phyloP scores from a whole-genome alignment of 371 early-diverging fungal genomes.

The Mucor circinelloides region DNA sequence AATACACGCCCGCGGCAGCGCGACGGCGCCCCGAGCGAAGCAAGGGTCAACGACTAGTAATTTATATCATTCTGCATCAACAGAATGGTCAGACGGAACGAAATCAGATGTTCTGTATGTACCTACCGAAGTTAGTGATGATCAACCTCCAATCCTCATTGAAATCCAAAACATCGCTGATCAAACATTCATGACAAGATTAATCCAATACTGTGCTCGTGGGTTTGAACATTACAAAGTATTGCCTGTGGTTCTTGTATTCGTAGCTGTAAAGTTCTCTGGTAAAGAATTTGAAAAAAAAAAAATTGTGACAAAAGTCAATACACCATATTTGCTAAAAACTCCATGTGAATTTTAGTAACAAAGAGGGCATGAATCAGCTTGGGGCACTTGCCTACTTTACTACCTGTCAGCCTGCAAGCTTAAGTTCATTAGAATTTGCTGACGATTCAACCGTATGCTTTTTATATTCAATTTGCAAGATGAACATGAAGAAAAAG shows the following conservation, averaged over 20 bases:
- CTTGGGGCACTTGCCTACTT: conserved; percentile 25
- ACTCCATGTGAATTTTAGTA: conserved; percentile 19
- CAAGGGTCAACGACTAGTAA: no score
- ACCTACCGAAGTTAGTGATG: conserved; percentile 8
- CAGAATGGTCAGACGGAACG: conserved; percentile 20
- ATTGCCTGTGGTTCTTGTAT: conserved; percentile 18
- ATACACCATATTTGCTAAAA: conserved; percentile 17
- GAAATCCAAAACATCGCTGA: conserved; percentile 18
- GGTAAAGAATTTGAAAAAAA: conserved; percentile 16
- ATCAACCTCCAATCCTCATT: conserved; percentile 13
- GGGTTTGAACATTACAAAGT: conserved; percentile 17
- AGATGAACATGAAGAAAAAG: conserved; percentile 21
- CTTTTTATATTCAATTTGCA: conserved; percentile 20
- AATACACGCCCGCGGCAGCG: no score
- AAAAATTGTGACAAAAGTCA: conserved; percentile 21
- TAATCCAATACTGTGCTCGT: conserved; percentile 17
- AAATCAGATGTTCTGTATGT: conserved; percentile 18
- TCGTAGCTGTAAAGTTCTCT: conserved; percentile 18
- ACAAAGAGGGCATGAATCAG: conserved; percentile 16
- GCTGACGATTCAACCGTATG: conserved; percentile 16
- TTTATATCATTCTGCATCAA: conserved; percentile 13
- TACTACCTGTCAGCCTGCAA: conserved; percentile 12
- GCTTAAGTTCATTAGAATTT: conserved; percentile 16
- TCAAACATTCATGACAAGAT: conserved; percentile 18
- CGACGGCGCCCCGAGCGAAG: no score